Percentiles rank a stretch among this genome's conserved stretches.
Conservation (phyloP, 2,329 filamentous ascomycete genomes). For the Cytospora schulzeri region DNA sequence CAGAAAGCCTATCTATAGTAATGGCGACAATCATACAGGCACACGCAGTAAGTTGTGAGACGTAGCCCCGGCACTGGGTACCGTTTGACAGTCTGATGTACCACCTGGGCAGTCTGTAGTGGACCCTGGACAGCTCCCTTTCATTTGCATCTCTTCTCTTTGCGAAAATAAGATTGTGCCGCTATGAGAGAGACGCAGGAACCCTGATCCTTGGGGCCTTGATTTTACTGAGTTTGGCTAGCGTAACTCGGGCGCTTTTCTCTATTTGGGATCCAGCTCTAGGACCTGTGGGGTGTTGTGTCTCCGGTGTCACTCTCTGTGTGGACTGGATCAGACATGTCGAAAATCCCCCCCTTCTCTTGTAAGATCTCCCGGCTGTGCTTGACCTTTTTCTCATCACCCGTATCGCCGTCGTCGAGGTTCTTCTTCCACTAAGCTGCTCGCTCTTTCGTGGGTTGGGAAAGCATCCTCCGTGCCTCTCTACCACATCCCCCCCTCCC, state of each 20-base stretch:
- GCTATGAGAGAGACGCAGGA: not conserved
- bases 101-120: too few relatives aligned
- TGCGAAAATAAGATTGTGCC: not conserved
- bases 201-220: not conserved
- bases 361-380: not conserved
- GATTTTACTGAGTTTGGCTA: not conserved
- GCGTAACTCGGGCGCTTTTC: not conserved
- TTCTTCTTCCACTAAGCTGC: not conserved
- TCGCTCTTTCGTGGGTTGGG: not conserved
- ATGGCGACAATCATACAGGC: not conserved
- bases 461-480: not conserved
- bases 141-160: not conserved
- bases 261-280: not conserved
- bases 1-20: not conserved
- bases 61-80: not conserved
- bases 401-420: not conserved
- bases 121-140: not conserved
- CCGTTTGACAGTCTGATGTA: too few relatives aligned
- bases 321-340: constrained; percentile 1
- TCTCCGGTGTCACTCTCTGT: too few relatives aligned
- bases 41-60: not conserved
- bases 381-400: not conserved
- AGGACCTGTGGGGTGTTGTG: not conserved
- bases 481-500: too few relatives aligned
- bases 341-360: not conserved